These are phyloP conservation scores for Leccinum imitatum DNA, from an alignment of 768 basidiomycete species.

Conservation along the genomic window DNA sequence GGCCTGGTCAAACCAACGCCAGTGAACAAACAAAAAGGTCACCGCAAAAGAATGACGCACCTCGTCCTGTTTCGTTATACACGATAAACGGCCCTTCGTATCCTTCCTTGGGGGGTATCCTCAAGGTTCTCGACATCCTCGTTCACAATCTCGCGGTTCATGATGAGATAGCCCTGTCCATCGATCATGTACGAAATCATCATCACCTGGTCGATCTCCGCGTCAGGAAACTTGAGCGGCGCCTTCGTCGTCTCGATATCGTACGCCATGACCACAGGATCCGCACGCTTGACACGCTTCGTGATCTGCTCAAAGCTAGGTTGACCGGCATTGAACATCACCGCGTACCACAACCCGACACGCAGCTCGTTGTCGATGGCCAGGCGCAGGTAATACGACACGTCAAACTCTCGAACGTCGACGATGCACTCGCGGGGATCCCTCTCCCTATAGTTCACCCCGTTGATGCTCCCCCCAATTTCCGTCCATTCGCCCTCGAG, in stretches of 20 bases:
- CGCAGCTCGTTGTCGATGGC: conserved; percentile 98
- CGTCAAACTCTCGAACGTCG: conserved; percentile 94
- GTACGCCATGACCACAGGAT: conserved; percentile 97
- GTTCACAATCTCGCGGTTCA: conserved; percentile 94
- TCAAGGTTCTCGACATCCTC: conserved; percentile 99
- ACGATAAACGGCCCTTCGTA: conserved; percentile 96
- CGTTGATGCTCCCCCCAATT: conserved; percentile 39
- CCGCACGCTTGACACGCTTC: conserved; percentile 95
- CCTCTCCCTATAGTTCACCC: conserved; percentile 51
- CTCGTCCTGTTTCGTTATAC: conserved; percentile 91
- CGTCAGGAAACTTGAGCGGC: conserved; percentile 99
- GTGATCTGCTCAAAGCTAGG: conserved; percentile 67
- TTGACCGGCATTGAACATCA: conserved; percentile 79
- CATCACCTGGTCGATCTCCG: conserved; percentile 96
- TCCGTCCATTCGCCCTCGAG: conserved; percentile 65
- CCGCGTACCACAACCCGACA: conserved; percentile 96
- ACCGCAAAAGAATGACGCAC: conserved; percentile 38
- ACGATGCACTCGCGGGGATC: conserved; percentile 93
- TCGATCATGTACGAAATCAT: conserved; percentile 99
- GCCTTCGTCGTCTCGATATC: conserved; percentile 99
- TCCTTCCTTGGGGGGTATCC: conserved; percentile 94
- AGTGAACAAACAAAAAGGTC: not conserved
- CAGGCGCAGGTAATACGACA: conserved; percentile 97
- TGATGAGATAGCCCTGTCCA: conserved; percentile 95
- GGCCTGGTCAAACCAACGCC: conserved; percentile 45